Evolutionary conservation across 2,329 filamentous ascomycete species (phyloP), one percentile per base, ranked within the genome.

Genomic region (Thielaviopsis populi): DNA sequence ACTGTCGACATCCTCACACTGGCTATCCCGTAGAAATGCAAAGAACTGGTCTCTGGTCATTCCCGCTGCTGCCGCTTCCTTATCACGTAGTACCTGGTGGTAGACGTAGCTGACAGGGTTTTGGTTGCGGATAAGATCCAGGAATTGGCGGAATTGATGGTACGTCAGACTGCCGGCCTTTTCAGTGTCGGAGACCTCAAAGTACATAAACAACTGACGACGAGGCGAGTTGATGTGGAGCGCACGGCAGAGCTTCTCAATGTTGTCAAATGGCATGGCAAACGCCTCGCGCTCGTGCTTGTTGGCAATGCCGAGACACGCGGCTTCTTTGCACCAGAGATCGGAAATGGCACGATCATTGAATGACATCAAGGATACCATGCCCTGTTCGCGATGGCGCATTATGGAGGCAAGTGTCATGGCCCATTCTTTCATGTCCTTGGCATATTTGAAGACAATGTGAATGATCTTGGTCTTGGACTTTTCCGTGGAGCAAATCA

Each of bases 141-240:
- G 83, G 71, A 99, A 96, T 63, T 85, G 80, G 69, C 88, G 83
- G 73, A 97, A 99, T 69, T 95, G 87, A 27, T 77, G 72, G 70
- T 90, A 95, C 71, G 88, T 86, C 62, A 99, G 78, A 61, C 80
- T 81, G 27, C 86, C 86, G 1, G 79, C 82, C 61, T 77, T 75
- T 75, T 80, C 79, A n/a, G 76, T 76, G 70, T 92, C 88, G 5
- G 88, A 89, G 66, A 83, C 80, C 64, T 82, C 78, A 70, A 97
- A 96, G 69, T 87, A 88, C 40, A 80, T 78, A 63, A 83, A 83
- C 3, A 97, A 78, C 56, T 88, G 86, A 63, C 83, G 81, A 66
- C 86, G 83, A 1, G 90, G 88, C 70, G 89, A 90, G 73, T 96
- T 91, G 70, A 99, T 96, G 72, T 97, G 91, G 58, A 97, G 78